phyloP scores from a whole-genome alignment of 2,329 filamentous ascomycete genomes.

The Penicillium aurantiogriseum region DNA sequence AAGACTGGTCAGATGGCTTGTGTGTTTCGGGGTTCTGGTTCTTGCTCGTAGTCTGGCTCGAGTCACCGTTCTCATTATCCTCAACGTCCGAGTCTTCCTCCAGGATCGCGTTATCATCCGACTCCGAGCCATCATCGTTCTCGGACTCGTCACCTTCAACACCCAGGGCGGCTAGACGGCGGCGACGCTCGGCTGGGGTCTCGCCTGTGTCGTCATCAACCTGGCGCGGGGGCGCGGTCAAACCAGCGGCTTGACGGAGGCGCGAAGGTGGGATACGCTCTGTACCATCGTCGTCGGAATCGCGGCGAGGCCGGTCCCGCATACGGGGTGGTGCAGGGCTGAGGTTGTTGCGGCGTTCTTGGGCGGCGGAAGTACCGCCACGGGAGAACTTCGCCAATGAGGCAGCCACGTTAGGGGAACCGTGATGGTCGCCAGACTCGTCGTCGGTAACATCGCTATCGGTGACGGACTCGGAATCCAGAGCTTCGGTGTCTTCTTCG shows the following conservation, averaged over 20 bases:
- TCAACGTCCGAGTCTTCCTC: constrained; percentile 24
- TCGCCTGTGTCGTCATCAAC: constrained; percentile 41
- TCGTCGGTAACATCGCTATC: constrained; percentile 27
- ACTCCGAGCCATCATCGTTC: constrained; percentile 19
- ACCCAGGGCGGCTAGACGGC: constrained; percentile 47
- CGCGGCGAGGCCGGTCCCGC: constrained; percentile 28
- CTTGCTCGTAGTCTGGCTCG: constrained; percentile 24
- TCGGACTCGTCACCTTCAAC: constrained; percentile 31
- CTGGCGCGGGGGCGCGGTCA: constrained; percentile 26
- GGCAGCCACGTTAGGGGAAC: constrained; percentile 37
- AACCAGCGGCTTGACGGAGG: constrained; percentile 33
- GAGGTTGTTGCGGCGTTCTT: constrained; percentile 40
- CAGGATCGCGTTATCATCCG: constrained; percentile 27
- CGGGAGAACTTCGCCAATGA: constrained; percentile 39
- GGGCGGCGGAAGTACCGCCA: constrained; percentile 33
- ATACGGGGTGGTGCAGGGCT: constrained; percentile 25
- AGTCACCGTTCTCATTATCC: constrained; percentile 22
- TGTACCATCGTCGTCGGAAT: constrained; percentile 46
- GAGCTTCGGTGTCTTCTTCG: constrained; percentile 17
- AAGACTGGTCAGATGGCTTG: constrained; percentile 27
- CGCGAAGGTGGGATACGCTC: constrained; percentile 42
- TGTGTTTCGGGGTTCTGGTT: constrained; percentile 33
- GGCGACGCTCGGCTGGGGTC: constrained; percentile 48
- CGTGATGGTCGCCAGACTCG: constrained; percentile 19
- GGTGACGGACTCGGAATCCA: constrained; percentile 25